Percentiles rank a stretch among this genome's conserved stretches.
phyloP scores from a whole-genome alignment of 2,329 filamentous ascomycete genomes.

The Ceratocystis huliohia region DNA sequence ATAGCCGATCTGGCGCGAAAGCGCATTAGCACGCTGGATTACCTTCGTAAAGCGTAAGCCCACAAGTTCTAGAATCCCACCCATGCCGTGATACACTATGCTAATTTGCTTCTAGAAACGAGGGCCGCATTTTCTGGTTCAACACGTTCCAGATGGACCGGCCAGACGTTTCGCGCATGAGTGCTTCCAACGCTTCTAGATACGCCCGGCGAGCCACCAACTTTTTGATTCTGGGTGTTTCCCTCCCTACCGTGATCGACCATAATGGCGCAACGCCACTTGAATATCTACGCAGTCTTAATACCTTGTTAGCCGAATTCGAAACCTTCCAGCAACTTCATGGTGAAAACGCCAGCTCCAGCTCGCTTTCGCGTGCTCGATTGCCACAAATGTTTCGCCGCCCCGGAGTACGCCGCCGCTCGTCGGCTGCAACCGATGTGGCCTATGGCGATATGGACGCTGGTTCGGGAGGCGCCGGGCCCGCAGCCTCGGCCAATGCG shows the following conservation, averaged over 20 bases:
- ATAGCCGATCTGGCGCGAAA: constrained; percentile 82
- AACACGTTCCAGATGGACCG: constrained; percentile 90
- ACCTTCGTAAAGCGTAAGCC: constrained; percentile 77
- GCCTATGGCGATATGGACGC: constrained; percentile 25
- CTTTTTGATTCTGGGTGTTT: constrained; percentile 83
- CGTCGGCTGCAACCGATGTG: constrained; percentile 36
- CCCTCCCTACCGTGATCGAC: constrained; percentile 78
- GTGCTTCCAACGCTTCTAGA: constrained; percentile 74
- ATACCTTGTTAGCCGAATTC: constrained; percentile 77
- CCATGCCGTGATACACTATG: neutral
- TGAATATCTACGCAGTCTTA: constrained; percentile 79
- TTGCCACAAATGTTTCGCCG: constrained; percentile 76
- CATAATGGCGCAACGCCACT: constrained; percentile 65
- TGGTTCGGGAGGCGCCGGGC: constrained; percentile 24
- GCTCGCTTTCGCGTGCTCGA: constrained; percentile 61
- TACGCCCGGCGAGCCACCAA: constrained; percentile 84
- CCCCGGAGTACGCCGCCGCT: constrained; percentile 41
- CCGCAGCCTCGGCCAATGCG: constrained; percentile 31
- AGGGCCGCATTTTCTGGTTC: constrained; percentile 94
- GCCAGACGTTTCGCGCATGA: constrained; percentile 63
- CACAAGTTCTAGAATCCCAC: neutral
- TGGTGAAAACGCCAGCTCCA: constrained; percentile 59
- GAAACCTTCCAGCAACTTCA: constrained; percentile 86
- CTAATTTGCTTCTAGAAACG: constrained; percentile 47
- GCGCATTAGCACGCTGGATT: constrained; percentile 86